A percentile compares a stretch with the other conserved stretches of the same genome.
Evolutionary conservation across 2,329 filamentous ascomycete genomes (phyloP).

Genomic region (Microascus cirrosus): DNA sequence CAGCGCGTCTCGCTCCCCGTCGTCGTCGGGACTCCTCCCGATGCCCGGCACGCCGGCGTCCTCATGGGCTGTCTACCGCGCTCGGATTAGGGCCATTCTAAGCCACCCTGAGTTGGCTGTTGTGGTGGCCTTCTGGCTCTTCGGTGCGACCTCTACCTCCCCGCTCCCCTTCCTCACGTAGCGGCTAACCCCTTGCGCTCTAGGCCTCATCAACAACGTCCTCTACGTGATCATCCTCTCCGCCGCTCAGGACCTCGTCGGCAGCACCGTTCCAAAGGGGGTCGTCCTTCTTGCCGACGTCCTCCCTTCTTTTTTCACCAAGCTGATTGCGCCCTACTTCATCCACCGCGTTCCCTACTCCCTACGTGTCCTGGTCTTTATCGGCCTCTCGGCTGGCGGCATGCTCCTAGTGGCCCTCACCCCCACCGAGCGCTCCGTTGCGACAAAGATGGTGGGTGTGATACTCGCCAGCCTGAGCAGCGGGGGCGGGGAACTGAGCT

Average conservation of each 20-base stretch:
- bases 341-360: constrained; percentile 80
- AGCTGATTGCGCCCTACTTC: constrained; percentile 84
- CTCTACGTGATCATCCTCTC: constrained; percentile 96
- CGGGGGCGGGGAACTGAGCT: constrained; percentile 82
- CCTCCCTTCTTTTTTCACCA: constrained; percentile 77
- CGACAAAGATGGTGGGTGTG: constrained; percentile 70
- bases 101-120: constrained; percentile 60
- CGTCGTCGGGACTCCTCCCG: constrained; percentile 36
- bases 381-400: constrained; percentile 62
- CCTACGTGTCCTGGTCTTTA: constrained; percentile 63
- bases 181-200: constrained; percentile 5
- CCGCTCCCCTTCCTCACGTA: neutral
- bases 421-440: constrained; percentile 48
- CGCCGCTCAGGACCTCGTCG: constrained; percentile 89
- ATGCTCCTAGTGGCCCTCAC: constrained; percentile 86
- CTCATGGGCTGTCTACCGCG: constrained; percentile 64
- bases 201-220: constrained; percentile 74
- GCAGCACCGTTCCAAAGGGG: constrained; percentile 72
- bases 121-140: constrained; percentile 80
- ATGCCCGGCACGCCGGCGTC: constrained; percentile 48
- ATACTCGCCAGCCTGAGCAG: constrained; percentile 75
- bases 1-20: constrained; percentile 25
- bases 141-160: constrained; percentile 47
- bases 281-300: constrained; percentile 90
- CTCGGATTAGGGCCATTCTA: constrained; percentile 52